These are phyloP conservation scores for Ophiostoma sp. DNA, from an alignment of 2,329 filamentous ascomycete species.

Conservation along the genomic window DNA sequence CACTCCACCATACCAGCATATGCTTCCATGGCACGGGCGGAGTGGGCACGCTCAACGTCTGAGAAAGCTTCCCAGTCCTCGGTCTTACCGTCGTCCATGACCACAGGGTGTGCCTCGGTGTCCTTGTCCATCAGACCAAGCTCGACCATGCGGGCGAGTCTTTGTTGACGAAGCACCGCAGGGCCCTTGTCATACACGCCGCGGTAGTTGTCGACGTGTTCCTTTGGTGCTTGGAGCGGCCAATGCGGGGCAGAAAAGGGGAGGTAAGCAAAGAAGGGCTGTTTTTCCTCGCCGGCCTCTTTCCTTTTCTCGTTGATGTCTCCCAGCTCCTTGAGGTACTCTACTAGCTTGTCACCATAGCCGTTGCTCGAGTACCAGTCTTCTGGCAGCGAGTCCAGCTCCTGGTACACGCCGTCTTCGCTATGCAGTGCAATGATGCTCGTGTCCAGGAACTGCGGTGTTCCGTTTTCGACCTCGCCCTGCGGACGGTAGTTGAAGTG, in stretches of 20 bases:
- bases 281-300: constrained; percentile 37
- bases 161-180: constrained; percentile 55
- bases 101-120: constrained; percentile 52
- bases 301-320: constrained; percentile 42
- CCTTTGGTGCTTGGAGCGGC: constrained; percentile 46
- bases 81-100: constrained; percentile 43
- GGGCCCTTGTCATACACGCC: constrained; percentile 63
- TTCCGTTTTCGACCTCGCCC: constrained; percentile 38
- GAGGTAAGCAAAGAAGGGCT: constrained; percentile 60
- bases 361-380: constrained; percentile 51
- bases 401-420: constrained; percentile 40
- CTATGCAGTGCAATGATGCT: constrained; percentile 42
- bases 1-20: constrained; percentile 65
- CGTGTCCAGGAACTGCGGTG: constrained; percentile 32
- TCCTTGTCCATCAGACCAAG: constrained; percentile 52
- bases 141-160: constrained; percentile 40
- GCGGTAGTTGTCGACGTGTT: constrained; percentile 57
- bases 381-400: constrained; percentile 40
- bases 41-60: constrained; percentile 48
- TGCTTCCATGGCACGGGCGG: constrained; percentile 58
- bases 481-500: constrained; percentile 10
- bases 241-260: constrained; percentile 65
- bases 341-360: constrained; percentile 54
- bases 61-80: constrained; percentile 49
- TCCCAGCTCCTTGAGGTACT: constrained; percentile 52